Evolutionary conservation across 352 stramenopile genomes (phyloP), one percentile per base, ranked within the genome.

Genomic region (Phytophthora palmivora): DNA sequence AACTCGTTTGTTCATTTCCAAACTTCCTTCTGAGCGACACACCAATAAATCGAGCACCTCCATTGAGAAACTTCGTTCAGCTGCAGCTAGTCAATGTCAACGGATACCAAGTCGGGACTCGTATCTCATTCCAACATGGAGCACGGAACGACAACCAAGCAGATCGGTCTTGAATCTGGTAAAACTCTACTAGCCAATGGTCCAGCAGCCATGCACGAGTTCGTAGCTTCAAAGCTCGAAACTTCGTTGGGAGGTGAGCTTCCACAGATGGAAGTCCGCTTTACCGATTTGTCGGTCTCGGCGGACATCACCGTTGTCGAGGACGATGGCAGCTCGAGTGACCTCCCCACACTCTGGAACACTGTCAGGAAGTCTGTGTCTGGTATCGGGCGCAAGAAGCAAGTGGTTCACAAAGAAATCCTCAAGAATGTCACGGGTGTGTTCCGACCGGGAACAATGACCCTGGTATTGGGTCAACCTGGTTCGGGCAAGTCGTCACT

Each of bases 231-330:
- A 18, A 67, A 70, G 38, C 39, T 88, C 2, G 70, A 88, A 53
- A 46, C 51, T 1, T 53, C 81, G 15, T 38, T 83, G 16, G 78
- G 78, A 15, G 45, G 52, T 18, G 58, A 64, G 4, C 70, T 90
- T 34, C 81, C 78, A 3, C 77, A 88, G 47, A 78, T 87, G 60
- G 81, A 90, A 49, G 69, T 90, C 24, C 81, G 75, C 22, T 86
- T 88, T 52, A 55, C 63, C 2, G 37, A 90, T 46, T 36, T 90
- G 42, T 78, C 72, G 10, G 45, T 87, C 30, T 72, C 72, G n/a
- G 81, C 78, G 0, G 63, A 89, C 26, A 67, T 78, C 9, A 70
- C 62, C 2, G 59, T 77, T 9, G 58, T 72, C 11, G 64, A 57
- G 30, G 61, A 79, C 48, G 53, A 62, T 26, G 47, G 43, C 3